Evolutionary conservation across 2,329 filamentous ascomycete species (phyloP), one percentile per base, ranked within the genome.

Genomic region (Colletotrichum scovillei): DNA sequence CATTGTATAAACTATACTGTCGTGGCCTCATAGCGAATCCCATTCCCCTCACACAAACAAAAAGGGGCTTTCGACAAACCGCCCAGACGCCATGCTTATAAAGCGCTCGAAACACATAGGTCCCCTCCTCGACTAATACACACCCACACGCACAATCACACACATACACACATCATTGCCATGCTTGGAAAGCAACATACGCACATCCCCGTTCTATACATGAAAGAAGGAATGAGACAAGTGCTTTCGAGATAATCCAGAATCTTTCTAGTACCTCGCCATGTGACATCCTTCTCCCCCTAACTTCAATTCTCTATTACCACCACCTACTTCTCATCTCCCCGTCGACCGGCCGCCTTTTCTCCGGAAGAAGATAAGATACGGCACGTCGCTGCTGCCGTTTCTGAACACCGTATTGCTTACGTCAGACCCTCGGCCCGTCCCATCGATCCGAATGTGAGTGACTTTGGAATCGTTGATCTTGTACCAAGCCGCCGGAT

Each of bases 391-490:
- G 22, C 82, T 80, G 26, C 78, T 74, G 9, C 80, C 80, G 12
- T 83, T 81, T 19, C 42, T 49, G 74, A 86, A 86, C 12, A 87
- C 80, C 4, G 81, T 77, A 52, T 82, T 79, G 58, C 82, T 81
- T 19, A 81, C 69, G 68, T 86, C 84, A n/a, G 16, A 26, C 32
- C 80, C 77, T 4, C 75, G 75, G 28, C 77, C 79, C 5, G 80
- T 80, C 19, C 80, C 80, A 22, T 83, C 85, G 62, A 87, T 84
- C 63, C 82, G 83, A n/a, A 87, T 81, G 64, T 81, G 81, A 12
- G 78, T 81, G 5, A 88, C 83, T 1, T 72, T 70, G 19, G 78
- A 77, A 75, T 91, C 89, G 73, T 89, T 86, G 77, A 86, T 88
- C 72, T 81, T 78, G 73, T 84, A 83, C 89, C 89, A 91, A 26